Conservation (phyloP, 2,329 filamentous ascomycete genomes). For the Sarocladium kiliense region DNA sequence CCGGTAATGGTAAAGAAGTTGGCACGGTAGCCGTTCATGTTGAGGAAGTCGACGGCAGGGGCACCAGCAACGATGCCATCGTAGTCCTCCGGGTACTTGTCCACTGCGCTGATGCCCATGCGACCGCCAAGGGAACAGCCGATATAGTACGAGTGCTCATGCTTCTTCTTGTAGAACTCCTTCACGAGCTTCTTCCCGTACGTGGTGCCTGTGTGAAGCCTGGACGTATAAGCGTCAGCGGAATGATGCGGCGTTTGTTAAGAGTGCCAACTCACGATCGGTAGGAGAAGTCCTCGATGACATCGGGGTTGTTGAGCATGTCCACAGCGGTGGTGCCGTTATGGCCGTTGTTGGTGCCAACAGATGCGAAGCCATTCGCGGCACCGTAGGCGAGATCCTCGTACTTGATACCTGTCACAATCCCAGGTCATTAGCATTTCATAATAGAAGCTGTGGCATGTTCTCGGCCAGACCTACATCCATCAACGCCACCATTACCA, state of each 20-base stretch:
- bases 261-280: conserved; percentile 11
- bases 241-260: neutral
- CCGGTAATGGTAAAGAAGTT: conserved; percentile 34
- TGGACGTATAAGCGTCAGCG: neutral
- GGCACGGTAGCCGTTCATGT: conserved; percentile 30
- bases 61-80: conserved; percentile 41
- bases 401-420: conserved; percentile 32
- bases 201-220: conserved; percentile 42
- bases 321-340: conserved; percentile 31
- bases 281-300: conserved; percentile 31
- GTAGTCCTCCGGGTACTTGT: conserved; percentile 33
- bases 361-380: conserved; percentile 35
- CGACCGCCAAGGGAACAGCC: conserved; percentile 43
- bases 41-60: conserved; percentile 36
- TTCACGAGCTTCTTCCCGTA: conserved; percentile 43
- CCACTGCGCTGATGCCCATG: conserved; percentile 42
- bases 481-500: conserved; percentile 42
- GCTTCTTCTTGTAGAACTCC: conserved; percentile 36
- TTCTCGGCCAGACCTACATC: conserved; percentile 25
- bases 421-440: neutral
- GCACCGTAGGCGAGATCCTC: conserved; percentile 40
- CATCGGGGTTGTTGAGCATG: conserved; percentile 28
- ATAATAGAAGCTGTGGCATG: neutral
- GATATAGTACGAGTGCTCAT: conserved; percentile 43
- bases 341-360: conserved; percentile 46